Base-by-base conservation (phyloP, 1,284 basidiomycete genomes). In the Ustilago xerochloae region DNA sequence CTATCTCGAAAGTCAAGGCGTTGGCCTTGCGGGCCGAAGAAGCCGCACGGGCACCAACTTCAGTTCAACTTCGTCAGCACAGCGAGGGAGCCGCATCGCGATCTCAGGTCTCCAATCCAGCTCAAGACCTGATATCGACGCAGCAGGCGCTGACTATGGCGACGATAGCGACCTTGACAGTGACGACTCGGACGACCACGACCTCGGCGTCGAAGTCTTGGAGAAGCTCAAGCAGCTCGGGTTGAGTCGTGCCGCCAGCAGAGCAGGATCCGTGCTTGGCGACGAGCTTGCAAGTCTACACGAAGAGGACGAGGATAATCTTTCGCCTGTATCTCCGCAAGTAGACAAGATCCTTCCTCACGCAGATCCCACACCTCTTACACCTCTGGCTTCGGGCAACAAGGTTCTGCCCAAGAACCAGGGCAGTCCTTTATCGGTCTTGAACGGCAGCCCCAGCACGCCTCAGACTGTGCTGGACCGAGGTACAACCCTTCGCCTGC, bases 1-100 rank as follows among this genome's bases (percentile, higher is more conserved):
- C 6, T 81, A 65, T 41, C 57, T 81, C 12, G 78, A 79, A 39
- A 75, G 72, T 30, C 77, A 81, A 50, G 78, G 75, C 12, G 66
- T 81, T 7, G 71, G 63, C 9, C 26, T 67, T 30, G 53, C 50
- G 15, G 66, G 70, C 12, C 30, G 64, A n/a, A 61, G 65, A 38
- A 65, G 71, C 24, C 54, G 67, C 22, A 36, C 63, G 4, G 66
- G 62, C 16, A 73, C 75, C 24, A 54, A 41, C 24, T 35, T 59
- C 9, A 71, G 68, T 56, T 46, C 77, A 29, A 49, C 59, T 47
- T 72, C 75, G 22, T 59, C 71, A 18, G 65, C 56, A 20, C 75
- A 71, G 26, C 65, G 64, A 38, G 56, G 47, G 9, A 39, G 35
- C 24, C 71, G 59, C 8, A 32, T 63, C 16, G 58, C 50, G 13